Percentiles rank a stretch among this genome's conserved stretches.
phyloP scores from a whole-genome alignment of 2,329 filamentous ascomycete genomes.

The Talaromyces sp. region DNA sequence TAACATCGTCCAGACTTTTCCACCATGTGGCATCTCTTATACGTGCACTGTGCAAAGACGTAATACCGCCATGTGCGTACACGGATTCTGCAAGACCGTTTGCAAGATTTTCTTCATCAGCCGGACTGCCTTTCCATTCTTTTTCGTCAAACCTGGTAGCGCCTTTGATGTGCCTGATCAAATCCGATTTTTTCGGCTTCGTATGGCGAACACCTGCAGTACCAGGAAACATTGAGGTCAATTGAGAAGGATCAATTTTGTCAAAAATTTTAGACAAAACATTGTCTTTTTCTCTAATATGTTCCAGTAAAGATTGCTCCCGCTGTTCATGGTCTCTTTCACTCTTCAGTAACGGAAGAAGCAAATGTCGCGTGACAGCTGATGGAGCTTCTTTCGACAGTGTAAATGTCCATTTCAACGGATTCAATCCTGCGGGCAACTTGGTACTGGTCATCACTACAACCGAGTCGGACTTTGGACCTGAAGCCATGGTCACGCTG shows the following conservation, averaged over 20 bases:
- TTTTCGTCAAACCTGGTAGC: slow-evolving; percentile 54
- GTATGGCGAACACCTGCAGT: slow-evolving; percentile 48
- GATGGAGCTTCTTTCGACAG: slow-evolving; percentile 43
- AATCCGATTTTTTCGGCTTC: slow-evolving; percentile 46
- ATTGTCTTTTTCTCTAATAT: slow-evolving; percentile 58
- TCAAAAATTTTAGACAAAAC: slow-evolving; percentile 59
- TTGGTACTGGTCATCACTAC: slow-evolving; percentile 48
- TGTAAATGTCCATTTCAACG: slow-evolving; percentile 54
- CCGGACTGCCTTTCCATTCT: slow-evolving; percentile 42
- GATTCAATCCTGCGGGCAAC: slow-evolving; percentile 55
- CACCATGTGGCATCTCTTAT: slow-evolving; percentile 36
- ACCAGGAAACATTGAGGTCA: slow-evolving; percentile 58
- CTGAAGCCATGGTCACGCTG: slow-evolving; percentile 32
- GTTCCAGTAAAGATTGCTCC: slow-evolving; percentile 50
- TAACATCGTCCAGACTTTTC: slow-evolving; percentile 26
- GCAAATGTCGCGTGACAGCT: slow-evolving; percentile 50
- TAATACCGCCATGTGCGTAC: not conserved
- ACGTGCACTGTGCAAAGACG: slow-evolving; percentile 21
- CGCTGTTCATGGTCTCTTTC: slow-evolving; percentile 50
- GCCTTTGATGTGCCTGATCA: slow-evolving; percentile 55
- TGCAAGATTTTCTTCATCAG: slow-evolving; percentile 25
- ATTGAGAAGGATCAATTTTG: slow-evolving; percentile 55
- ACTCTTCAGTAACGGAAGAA: slow-evolving; percentile 54
- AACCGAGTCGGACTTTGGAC: slow-evolving; percentile 37
- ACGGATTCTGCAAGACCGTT: slow-evolving; percentile 21